Conservation (phyloP, 345 rosid genomes). For the Capsella bursapastoris region DNA sequence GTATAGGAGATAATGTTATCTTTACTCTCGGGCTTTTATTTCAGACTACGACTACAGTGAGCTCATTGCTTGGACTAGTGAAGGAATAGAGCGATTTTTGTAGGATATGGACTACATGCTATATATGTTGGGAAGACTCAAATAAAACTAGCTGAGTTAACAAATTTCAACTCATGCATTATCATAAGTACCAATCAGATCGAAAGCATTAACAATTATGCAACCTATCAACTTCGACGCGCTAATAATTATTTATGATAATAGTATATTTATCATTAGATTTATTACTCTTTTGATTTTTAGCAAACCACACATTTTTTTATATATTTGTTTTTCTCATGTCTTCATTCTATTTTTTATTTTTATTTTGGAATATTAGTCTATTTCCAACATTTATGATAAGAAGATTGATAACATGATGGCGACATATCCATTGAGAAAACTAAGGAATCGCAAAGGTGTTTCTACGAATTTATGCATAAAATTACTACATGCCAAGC, state of each 20-base stretch:
- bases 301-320: not conserved
- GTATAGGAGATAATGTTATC: no score
- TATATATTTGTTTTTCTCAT: not conserved
- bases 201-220: not conserved
- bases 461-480: not conserved
- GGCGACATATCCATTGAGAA: not conserved
- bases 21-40: not conserved
- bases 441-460: not conserved
- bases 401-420: not conserved
- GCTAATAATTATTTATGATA: not conserved
- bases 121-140: not conserved
- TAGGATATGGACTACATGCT: no score
- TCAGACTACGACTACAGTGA: not conserved
- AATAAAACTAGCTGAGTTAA: not conserved
- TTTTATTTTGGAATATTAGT: no score
- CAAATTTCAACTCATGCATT: not conserved
- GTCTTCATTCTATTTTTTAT: not conserved
- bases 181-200: not conserved
- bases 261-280: no score
- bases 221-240: no score
- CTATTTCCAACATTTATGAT: no score
- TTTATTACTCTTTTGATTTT: not conserved
- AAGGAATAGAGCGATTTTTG: not conserved
- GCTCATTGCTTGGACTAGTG: not conserved
- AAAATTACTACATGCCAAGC: no score